A percentile compares a stretch with the other conserved stretches of the same genome.
These are phyloP conservation scores for Chlamydomonas incerta DNA, from an alignment of 139 green algal species.

Conservation along the genomic window DNA sequence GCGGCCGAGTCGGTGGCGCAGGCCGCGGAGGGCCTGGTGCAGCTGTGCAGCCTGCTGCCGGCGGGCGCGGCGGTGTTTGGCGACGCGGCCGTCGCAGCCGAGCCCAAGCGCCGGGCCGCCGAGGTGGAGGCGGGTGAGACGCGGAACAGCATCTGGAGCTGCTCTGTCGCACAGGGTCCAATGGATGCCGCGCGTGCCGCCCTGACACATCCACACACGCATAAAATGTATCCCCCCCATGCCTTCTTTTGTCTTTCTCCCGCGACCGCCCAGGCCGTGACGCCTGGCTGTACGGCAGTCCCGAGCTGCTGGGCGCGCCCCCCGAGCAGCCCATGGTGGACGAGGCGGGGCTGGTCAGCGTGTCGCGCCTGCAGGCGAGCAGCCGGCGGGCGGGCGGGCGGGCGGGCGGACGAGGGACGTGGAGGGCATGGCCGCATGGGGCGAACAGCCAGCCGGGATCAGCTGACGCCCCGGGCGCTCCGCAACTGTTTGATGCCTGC, in stretches of 20 bases:
- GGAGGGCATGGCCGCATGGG: too few species aligned
- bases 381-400: too few species aligned
- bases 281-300: slow-evolving; percentile 38
- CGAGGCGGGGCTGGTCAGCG: neutral
- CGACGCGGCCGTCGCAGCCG: neutral
- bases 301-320: neutral
- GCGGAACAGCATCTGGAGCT: neutral
- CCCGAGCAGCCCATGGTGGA: neutral
- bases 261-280: slow-evolving; percentile 25
- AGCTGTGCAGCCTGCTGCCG: slow-evolving; percentile 28
- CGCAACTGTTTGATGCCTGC: too few species aligned
- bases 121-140: slow-evolving; percentile 32
- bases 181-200: too few species aligned
- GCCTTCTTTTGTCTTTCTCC: too few species aligned
- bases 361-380: slow-evolving; percentile 20
- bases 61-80: slow-evolving; percentile 28
- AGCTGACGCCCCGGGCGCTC: too few species aligned
- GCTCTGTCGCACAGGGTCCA: too few species aligned
- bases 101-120: slow-evolving; percentile 16
- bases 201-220: too few species aligned
- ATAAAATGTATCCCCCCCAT: too few species aligned
- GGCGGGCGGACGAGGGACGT: too few species aligned
- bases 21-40: neutral
- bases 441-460: too few species aligned
- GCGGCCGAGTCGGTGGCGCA: slow-evolving; percentile 4